These are phyloP conservation scores for Styphnolobium japonicum DNA, from an alignment of 306 rosid species.

Conservation along the genomic window DNA sequence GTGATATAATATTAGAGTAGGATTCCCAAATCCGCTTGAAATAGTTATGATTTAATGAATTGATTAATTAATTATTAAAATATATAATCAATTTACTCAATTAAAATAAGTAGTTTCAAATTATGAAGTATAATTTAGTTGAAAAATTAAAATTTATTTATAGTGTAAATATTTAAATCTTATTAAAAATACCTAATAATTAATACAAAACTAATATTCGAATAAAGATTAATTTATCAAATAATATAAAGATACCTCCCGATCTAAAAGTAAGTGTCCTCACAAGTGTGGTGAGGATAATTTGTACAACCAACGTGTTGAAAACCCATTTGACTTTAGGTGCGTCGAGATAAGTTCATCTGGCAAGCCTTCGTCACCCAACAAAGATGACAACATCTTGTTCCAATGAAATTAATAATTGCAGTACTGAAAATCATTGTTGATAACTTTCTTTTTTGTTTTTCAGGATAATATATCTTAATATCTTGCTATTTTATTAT, in stretches of 20 bases:
- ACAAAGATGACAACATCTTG: conserved; percentile 34
- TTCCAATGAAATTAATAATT: background rate
- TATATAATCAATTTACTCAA: background rate
- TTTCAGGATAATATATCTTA: conserved; percentile 38
- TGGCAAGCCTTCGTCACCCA: conserved; percentile 48
- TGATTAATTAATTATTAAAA: background rate
- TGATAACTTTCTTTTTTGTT: background rate
- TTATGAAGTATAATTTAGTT: too few species aligned
- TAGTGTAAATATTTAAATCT: too few species aligned
- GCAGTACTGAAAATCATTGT: background rate
- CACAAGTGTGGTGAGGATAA: conserved; percentile 28
- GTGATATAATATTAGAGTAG: background rate
- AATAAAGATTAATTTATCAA: too few species aligned
- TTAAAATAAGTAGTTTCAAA: conserved; percentile 13
- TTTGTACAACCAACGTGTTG: background rate
- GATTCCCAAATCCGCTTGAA: background rate
- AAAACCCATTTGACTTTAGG: conserved; percentile 30
- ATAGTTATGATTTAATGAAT: background rate
- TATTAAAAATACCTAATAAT: too few species aligned
- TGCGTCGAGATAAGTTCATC: conserved; percentile 53
- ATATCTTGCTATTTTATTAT: conserved; percentile 3
- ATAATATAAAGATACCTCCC: too few species aligned
- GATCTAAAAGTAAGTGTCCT: too few species aligned
- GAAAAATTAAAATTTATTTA: too few species aligned
- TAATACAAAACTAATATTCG: too few species aligned